Evolutionary conservation across 106 monocot genomes (phyloP), one percentile per base, ranked within the genome.

Genomic region (Alisma plantagoaquatica): DNA sequence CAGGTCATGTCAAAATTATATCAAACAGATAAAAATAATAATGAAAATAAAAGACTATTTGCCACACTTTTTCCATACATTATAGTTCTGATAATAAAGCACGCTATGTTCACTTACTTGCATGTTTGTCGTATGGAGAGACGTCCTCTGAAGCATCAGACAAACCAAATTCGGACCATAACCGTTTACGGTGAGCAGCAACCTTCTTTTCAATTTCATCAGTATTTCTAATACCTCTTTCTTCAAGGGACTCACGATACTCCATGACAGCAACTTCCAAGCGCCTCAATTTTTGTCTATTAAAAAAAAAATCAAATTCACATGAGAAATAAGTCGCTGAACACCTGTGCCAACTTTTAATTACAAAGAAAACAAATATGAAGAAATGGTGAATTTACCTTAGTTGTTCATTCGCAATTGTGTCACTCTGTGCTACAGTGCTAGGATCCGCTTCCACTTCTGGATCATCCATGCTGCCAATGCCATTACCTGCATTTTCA

Each of bases 241-340:
- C 96, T 67, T 99, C 90, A 41, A 99, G 84, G 53, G 82, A 77
- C 64, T 86, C 98, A 48, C 86, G 81, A 17, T 90, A 99, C 51
- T 99, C 90, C 71, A 99, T 74, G 24, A 99, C 98, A 68, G 85
- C 82, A 64, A 99, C 79, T 59, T 99, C 98, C 60, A 99, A 46
- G 29, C 85, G 89, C 44, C 98, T 82, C 31, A 99, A 35, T 70
- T 86, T 99, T 47, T 99, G 82, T 47, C 98, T n/a, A n/a, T n/a
- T n/a, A n/a, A n/a, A n/a, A n/a, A n/a, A n/a, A n/a, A n/a, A n/a
- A n/a, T n/a, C n/a, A n/a, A n/a, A n/a, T n/a, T n/a, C n/a, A n/a
- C n/a, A n/a, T 38, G 35, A 38, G 14, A 38, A 38, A 7, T 38
- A 14, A 38, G 35, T 38, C 35, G 35, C 35, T 38, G 6, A 38